Conservation (phyloP, 1,284 basidiomycete species). For the Ustilago xerochloae region DNA sequence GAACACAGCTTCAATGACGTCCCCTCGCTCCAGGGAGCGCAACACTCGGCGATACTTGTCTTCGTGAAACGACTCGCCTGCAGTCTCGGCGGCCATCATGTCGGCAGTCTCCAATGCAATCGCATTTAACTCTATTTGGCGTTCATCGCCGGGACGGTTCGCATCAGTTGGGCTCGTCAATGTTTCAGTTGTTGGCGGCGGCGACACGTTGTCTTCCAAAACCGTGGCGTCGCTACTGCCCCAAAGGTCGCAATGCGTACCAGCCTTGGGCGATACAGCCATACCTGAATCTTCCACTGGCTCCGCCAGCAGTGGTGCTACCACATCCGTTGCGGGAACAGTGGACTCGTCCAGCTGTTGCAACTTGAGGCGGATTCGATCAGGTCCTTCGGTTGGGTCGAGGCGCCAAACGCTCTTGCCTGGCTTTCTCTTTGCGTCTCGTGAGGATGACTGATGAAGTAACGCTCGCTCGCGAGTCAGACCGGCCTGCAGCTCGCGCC, state of each 20-base stretch:
- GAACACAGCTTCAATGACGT: constrained; percentile 87
- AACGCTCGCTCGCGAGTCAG: constrained; percentile 47
- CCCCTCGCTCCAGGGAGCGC: constrained; percentile 79
- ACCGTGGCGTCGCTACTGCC: constrained; percentile 21
- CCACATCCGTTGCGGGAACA: constrained; percentile 10
- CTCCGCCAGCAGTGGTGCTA: constrained; percentile 31
- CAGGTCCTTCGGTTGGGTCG: constrained; percentile 66
- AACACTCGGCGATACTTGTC: constrained; percentile 76
- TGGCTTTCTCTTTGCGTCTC: background rate
- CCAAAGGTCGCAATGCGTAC: constrained; percentile 30
- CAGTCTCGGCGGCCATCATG: constrained; percentile 8
- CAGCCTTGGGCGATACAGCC: constrained; percentile 2
- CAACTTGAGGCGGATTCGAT: constrained; percentile 61
- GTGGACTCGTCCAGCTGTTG: constrained; percentile 39
- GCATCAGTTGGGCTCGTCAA: background rate
- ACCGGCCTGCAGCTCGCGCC: constrained; percentile 39
- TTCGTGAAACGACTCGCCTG: constrained; percentile 40
- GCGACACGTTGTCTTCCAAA: background rate
- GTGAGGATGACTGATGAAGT: constrained; percentile 6
- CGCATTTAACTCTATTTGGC: too few relatives aligned
- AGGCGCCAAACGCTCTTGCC: constrained; percentile 49
- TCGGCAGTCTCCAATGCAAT: constrained; percentile 1
- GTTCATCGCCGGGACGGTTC: background rate
- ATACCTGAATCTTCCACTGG: constrained; percentile 1
- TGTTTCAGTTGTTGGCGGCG: background rate